These are phyloP conservation scores for Venturia pyrina DNA, from an alignment of 2,329 filamentous ascomycete species.

Conservation along the genomic window DNA sequence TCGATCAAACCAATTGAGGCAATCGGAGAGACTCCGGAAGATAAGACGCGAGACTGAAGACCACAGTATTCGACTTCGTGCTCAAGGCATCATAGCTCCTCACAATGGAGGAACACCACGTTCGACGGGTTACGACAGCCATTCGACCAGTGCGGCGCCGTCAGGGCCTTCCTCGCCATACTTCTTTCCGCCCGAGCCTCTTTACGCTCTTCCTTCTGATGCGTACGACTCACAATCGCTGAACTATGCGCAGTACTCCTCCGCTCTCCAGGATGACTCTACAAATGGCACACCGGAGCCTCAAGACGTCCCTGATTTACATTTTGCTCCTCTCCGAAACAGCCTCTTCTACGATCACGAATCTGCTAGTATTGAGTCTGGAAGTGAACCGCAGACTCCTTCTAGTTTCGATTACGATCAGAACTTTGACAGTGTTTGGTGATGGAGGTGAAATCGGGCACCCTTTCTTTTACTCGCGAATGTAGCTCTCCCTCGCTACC, in stretches of 20 bases:
- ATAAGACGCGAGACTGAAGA: not conserved
- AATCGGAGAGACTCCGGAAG: constrained; percentile 8
- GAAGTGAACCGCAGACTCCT: constrained; percentile 7
- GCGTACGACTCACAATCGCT: not conserved
- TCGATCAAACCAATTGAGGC: constrained; percentile 14
- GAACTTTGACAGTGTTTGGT: not conserved
- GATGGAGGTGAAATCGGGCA: not conserved
- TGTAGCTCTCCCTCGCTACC: not conserved
- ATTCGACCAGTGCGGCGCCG: not conserved
- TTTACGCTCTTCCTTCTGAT: not conserved
- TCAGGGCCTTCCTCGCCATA: constrained; percentile 6
- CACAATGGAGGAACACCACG: not conserved
- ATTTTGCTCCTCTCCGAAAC: constrained; percentile 2
- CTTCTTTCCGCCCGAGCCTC: not conserved
- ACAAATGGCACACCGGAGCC: not conserved
- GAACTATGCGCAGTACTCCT: not conserved
- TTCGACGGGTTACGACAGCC: not conserved
- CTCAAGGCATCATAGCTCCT: constrained; percentile 7
- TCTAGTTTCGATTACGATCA: not conserved
- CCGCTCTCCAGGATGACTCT: not conserved
- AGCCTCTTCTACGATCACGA: constrained; percentile 7
- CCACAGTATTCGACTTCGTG: not conserved
- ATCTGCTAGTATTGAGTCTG: not conserved
- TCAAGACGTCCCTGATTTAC: not conserved
- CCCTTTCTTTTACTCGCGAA: not conserved